phyloP scores from a whole-genome alignment of 257 asterid species.

The Solanum microdontum region DNA sequence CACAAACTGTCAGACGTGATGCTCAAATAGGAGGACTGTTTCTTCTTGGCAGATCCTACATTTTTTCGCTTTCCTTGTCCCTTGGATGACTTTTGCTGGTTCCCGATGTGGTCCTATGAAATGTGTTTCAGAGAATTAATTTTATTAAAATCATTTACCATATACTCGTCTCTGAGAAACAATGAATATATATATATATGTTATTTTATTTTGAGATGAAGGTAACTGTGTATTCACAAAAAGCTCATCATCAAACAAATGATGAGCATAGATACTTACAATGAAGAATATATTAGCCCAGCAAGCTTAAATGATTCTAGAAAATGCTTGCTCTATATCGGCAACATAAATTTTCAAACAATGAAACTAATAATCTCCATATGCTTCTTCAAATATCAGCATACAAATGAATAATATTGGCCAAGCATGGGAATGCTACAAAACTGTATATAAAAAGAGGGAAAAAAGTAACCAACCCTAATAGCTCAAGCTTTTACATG shows the following conservation, averaged over 20 bases:
- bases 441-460: neutral
- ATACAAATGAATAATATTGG: neutral
- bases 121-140: neutral
- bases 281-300: neutral
- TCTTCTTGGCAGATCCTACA: slow-evolving; percentile 38
- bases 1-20: slow-evolving; percentile 68
- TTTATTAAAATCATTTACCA: neutral
- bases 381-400: neutral
- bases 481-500: neutral
- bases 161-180: neutral
- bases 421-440: neutral
- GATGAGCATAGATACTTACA: neutral
- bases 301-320: neutral
- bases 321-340: neutral
- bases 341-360: neutral
- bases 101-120: slow-evolving; percentile 46
- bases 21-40: slow-evolving; percentile 43
- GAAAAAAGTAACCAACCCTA: neutral
- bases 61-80: slow-evolving; percentile 42
- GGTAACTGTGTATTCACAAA: neutral
- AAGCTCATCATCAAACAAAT: neutral
- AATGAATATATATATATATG: neutral
- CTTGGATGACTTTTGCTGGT: slow-evolving; percentile 35
- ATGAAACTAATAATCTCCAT: neutral
- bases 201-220: neutral